phyloP scores from a whole-genome alignment of 805 yeast genomes.

The Suhomyces xylopsoci region DNA sequence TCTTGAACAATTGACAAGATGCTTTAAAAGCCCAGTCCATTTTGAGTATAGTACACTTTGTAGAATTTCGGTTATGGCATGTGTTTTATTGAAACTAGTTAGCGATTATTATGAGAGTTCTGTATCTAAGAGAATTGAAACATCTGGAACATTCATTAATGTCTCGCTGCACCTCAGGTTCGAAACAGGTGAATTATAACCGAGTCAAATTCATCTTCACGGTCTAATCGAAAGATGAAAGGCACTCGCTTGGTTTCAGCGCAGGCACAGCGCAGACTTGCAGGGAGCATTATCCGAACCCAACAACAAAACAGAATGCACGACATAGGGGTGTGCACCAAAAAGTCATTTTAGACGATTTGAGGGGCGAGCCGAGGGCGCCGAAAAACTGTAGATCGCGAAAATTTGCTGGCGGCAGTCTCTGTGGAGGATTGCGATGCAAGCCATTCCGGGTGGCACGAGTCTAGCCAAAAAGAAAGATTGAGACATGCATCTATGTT shows the following conservation, averaged over 20 bases:
- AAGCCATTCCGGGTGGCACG: neutral
- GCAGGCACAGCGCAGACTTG: neutral
- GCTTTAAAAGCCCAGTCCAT: neutral
- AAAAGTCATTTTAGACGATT: neutral
- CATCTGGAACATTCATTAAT: neutral
- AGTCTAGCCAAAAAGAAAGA: neutral
- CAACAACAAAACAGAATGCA: neutral
- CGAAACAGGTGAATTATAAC: neutral
- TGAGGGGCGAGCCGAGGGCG: neutral
- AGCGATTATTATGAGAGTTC: neutral
- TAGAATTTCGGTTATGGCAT: neutral
- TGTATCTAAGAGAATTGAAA: neutral
- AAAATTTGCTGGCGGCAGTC: neutral
- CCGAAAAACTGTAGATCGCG: neutral
- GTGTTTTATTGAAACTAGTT: neutral
- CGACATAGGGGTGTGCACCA: neutral
- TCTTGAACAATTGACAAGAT: neutral
- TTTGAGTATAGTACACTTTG: neutral
- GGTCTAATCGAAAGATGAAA: neutral
- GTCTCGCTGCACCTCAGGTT: neutral
- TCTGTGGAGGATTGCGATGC: neutral
- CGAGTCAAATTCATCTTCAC: neutral
- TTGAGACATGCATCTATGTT: neutral
- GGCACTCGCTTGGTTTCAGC: neutral
- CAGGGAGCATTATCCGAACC: neutral